Evolutionary conservation across 164 flowering plant species (phyloP), one percentile per base, ranked within the genome.

Genomic region (Echeveria elegans): DNA sequence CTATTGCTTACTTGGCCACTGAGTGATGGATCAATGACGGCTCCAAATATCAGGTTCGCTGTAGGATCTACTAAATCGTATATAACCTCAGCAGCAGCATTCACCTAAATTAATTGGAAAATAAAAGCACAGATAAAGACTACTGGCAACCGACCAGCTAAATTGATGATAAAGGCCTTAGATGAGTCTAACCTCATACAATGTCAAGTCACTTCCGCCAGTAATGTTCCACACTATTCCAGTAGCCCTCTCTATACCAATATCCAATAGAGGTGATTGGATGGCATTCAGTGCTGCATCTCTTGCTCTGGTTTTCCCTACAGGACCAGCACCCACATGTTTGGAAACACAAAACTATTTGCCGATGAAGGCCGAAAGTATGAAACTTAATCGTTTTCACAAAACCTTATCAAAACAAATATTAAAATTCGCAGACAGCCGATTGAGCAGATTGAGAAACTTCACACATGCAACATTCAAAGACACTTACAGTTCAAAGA

Each of bases 211-310:
- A 80, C 75, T 91, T 78, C 97, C 97, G 66, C 97, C 96, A 69
- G 97, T 91, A 29, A 91, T 91, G 74, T 89, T 91, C 97, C 97
- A 91, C 14, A 91, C 96, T 71, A 91, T 91, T 48, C 97, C 97
- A 63, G 97, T 91, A 52, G 97, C 97, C 70, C 97, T 84, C 75
- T 91, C 97, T 61, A 91, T 91, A 32, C 97, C 97, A 76, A 91
- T 86, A 77, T 91, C 97, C 15, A 91, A 75, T 65, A 91, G 72
- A 60, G 97, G 97, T 66, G 97, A 91, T 47, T 91, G 97, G 68
- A 91, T 85, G 65, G 97, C 97, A 81, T 91, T 91, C 48, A 91
- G 73, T 64, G 97, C 97, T 79, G 97, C 97, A 80, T 91, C 97
- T 79, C 97, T 84, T 70, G 96, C 97, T 73, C 97, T 81, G 23